A percentile compares a stretch with the other conserved stretches of the same genome.
Evolutionary conservation across 805 yeast species (phyloP).

Genomic region (Priceomyces haplophilus): DNA sequence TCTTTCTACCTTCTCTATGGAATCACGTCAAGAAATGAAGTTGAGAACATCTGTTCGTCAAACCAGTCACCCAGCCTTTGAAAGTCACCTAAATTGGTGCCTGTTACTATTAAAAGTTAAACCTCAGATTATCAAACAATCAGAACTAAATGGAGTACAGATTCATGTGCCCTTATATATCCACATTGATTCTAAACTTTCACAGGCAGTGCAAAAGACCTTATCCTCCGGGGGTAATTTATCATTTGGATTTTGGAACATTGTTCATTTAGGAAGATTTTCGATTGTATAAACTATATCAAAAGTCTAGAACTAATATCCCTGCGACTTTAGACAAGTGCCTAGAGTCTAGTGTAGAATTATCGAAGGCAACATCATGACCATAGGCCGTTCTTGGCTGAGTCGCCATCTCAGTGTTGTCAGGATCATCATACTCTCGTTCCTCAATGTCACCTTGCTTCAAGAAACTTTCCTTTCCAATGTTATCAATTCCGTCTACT

Average conservation of each 20-base stretch:
- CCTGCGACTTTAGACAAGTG: constrained; percentile 58
- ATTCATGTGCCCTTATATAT: constrained; percentile 30
- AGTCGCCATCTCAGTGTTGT: constrained; percentile 17
- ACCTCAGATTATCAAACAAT: constrained; percentile 4
- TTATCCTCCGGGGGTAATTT: constrained; percentile 12
- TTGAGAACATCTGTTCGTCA: constrained; percentile 13
- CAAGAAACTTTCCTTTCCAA: constrained; percentile 8
- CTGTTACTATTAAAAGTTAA: constrained; percentile 28
- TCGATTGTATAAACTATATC: constrained; percentile 1
- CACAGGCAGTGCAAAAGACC: constrained; percentile 17
- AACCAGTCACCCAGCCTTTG: constrained; percentile 2
- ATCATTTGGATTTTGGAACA: constrained; percentile 14
- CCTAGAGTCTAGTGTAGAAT: constrained; percentile 47
- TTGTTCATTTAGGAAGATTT: constrained; percentile 10
- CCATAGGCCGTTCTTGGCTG: constrained; percentile 15
- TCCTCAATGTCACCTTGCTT: constrained; percentile 12
- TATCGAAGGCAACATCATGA: constrained; percentile 12
- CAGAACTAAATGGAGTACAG: background rate
- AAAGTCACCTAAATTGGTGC: constrained; percentile 28
- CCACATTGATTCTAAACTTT: constrained; percentile 23
- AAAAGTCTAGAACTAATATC: constrained; percentile 55
- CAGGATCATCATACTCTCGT: constrained; percentile 16
- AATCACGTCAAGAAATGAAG: constrained; percentile 30
- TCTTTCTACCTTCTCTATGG: constrained; percentile 25
- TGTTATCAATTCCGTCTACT: constrained; percentile 35